Percentiles rank a stretch among this genome's conserved stretches.
phyloP scores from a whole-genome alignment of 257 asterid species.

The Marsdenia floribunda region DNA sequence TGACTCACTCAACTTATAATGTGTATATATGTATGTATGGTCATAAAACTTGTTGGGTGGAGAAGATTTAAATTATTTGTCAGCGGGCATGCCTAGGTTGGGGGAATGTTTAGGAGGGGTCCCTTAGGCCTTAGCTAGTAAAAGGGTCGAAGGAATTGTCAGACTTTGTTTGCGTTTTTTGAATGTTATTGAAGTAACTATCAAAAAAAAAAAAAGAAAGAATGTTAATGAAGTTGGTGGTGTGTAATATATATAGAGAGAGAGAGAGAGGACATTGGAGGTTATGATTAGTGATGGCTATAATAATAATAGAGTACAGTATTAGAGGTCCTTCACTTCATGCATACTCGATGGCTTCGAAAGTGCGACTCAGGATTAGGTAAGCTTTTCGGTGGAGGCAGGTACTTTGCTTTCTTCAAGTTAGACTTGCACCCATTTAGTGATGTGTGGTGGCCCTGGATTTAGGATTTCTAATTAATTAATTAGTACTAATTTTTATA shows the following conservation, averaged over 20 bases:
- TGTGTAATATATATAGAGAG: too few relatives aligned
- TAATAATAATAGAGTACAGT: neutral
- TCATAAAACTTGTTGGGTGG: too few relatives aligned
- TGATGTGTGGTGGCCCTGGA: too few relatives aligned
- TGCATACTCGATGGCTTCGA: constrained; percentile 3
- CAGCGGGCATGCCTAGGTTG: constrained; percentile 13
- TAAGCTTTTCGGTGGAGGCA: constrained; percentile 26
- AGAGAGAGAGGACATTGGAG: too few relatives aligned
- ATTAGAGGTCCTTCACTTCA: neutral
- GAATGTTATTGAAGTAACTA: neutral
- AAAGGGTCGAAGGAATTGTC: neutral
- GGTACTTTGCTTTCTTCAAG: constrained; percentile 9
- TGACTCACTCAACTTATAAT: too few relatives aligned
- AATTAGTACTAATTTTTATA: too few relatives aligned
- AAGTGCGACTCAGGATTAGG: constrained; percentile 13
- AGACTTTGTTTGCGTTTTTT: constrained; percentile 4
- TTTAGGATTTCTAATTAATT: too few relatives aligned
- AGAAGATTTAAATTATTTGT: too few relatives aligned
- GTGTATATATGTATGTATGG: too few relatives aligned
- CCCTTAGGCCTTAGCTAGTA: neutral
- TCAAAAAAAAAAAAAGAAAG: too few relatives aligned
- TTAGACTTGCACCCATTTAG: neutral
- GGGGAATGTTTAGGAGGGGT: constrained; percentile 23
- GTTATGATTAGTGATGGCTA: constrained; percentile 12
- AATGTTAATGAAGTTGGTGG: neutral